Evolutionary conservation across 1,284 basidiomycete species (phyloP), one percentile per base, ranked within the genome.

Genomic region (Fomitopsis palustris): DNA sequence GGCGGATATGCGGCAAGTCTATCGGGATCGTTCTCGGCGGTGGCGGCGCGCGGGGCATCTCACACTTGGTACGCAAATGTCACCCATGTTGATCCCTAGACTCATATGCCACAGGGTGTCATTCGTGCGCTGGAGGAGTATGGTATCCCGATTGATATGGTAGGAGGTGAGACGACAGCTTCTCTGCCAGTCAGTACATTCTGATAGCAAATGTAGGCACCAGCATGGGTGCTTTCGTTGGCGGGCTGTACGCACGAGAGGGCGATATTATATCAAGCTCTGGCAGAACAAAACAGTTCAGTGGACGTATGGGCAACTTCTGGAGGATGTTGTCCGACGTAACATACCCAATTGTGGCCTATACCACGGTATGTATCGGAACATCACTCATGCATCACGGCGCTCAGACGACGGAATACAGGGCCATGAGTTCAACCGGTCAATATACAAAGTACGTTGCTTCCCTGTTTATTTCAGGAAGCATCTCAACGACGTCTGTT

Each of bases 341-440:
- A 54, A 99, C 96, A 7, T 99, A 98, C 73, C 97, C 96, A 0
- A 87, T 97, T 29, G 94, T 97, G 43, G 95, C 96, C 3, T 99
- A 99, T 74, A 99, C 96, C 0, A 99, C 97, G 27, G 96, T 95
- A 65, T 62, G 84, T 70, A 43, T 64, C 65, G 68, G 25, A 6
- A 21, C 19, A 27, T 47, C 14, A 47, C 53, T 33, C 63, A 51
- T 67, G 12, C 59, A 47, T 60, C 62, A 43, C 54, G 31, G 9
- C 10, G 6, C 17, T 14, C 17, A 25, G 4, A 37, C 4, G 37
- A 54, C 29, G 19, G 12, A 17, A 14, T 19, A 37, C 31, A 93
- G 90, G 92, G 92, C 5, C 95, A 96, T 67, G 95, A 96, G 74
- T 96, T 96, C 74, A 93, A 94, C 70, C 82, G 92, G 31, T 81